Base-by-base conservation (phyloP, 2,329 filamentous ascomycete species). In the Botrytis hyacinthi region DNA sequence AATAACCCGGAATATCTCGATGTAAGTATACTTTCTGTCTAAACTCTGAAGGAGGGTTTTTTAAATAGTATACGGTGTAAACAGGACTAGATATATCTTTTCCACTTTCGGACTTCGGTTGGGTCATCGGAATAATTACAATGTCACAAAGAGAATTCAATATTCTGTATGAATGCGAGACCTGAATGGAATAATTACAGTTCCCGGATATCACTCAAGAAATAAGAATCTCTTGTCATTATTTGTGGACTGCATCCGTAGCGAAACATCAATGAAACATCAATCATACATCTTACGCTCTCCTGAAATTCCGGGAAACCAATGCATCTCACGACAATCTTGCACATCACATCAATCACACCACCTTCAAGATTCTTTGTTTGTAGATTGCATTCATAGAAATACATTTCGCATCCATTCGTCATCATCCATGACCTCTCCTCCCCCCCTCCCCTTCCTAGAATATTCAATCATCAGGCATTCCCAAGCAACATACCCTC, bases 121-220 rank as follows among this genome's bases (percentile, higher is more conserved):
- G 4, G 26, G 26, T n/a, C 10, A n/a, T 14, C 0, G 6, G 12
- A 4, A 51, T n/a, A 1, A 0, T 3, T 14, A n/a, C 2, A n/a
- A 14, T 26, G 22, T n/a, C 26, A 22, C 8, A 26, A 0, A 48
- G 3, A 22, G 46, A 46, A 48, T 48, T 26, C 46, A 22, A 48
- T 22, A 48, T 10, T 48, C 20, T 4, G 3, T 10, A 9, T 22
- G 7, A 51, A 51, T 51, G 2, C 4, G 8, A 51, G 10, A 51
- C 5, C 22, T 14, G 9, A 26, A 26, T 1, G 10, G 46, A 51
- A 51, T 26, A 51, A 51, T 4, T 26, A 51, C 4, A 12, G 4
- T 26, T 26, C 22, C 22, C 46, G 26, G 12, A 51, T 26, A 12
- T 51, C 22, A 26, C 22, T 14, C 46, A 51, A 51, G 10, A 51